Percentiles rank a stretch among this genome's conserved stretches.
Evolutionary conservation across 2,329 filamentous ascomycete genomes (phyloP).

Genomic region (Pseudogymnoascus sp.): DNA sequence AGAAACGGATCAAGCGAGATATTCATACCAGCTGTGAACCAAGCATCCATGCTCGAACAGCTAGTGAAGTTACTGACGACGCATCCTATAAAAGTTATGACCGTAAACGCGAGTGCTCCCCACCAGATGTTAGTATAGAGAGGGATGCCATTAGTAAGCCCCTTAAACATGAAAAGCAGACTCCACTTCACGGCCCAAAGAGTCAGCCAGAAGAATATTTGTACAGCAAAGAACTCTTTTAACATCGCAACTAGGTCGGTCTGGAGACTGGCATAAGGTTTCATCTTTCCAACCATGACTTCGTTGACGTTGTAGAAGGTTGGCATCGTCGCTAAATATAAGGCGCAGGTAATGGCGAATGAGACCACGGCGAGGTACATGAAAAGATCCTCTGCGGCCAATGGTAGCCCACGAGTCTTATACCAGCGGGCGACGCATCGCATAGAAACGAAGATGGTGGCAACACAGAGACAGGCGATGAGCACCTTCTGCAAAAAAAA

Average conservation of each 20-base stretch:
- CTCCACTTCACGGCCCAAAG: constrained; percentile 10
- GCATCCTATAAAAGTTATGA: constrained; percentile 30
- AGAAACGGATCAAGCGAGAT: neutral
- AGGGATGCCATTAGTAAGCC: neutral
- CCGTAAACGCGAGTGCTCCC: constrained; percentile 4
- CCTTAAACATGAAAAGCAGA: constrained; percentile 3
- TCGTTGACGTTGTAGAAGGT: constrained; percentile 27
- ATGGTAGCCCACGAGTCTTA: constrained; percentile 12
- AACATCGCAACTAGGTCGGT: constrained; percentile 27
- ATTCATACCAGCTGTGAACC: constrained; percentile 25
- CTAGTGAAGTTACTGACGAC: constrained; percentile 30
- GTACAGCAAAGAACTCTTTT: constrained; percentile 29
- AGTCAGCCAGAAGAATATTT: constrained; percentile 10
- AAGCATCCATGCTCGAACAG: constrained; percentile 30
- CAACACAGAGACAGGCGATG: constrained; percentile 13
- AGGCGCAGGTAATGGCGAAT: constrained; percentile 25
- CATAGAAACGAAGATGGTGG: constrained; percentile 12
- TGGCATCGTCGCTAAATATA: constrained; percentile 32
- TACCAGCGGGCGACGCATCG: constrained; percentile 13
- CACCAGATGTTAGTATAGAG: constrained; percentile 8
- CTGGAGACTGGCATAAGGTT: constrained; percentile 25
- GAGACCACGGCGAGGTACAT: constrained; percentile 18
- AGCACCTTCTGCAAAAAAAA: constrained; percentile 12
- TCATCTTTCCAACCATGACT: constrained; percentile 20
- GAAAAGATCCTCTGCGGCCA: constrained; percentile 14